Conservation (phyloP, 768 basidiomycete genomes). For the Lactifluus piperatus region DNA sequence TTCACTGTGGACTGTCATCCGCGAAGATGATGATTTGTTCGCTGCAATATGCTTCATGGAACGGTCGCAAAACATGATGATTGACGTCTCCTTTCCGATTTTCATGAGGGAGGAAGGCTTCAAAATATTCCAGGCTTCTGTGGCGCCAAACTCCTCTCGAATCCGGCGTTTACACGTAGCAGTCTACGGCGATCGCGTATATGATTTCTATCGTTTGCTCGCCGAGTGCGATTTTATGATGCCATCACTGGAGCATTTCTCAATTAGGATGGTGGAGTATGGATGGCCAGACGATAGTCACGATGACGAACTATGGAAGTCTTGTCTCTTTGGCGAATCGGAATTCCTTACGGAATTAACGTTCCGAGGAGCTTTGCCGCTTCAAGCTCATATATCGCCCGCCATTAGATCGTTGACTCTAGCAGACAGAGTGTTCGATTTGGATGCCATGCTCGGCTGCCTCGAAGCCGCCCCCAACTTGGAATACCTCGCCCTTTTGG, state of each 20-base stretch:
- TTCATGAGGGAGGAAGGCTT: background rate
- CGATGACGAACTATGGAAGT: background rate
- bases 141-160: background rate
- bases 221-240: background rate
- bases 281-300: background rate
- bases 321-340: background rate
- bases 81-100: slow-evolving; percentile 3
- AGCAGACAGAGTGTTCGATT: background rate
- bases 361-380: background rate
- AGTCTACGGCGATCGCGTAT: slow-evolving; percentile 3
- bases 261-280: slow-evolving; percentile 3
- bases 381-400: background rate
- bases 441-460: slow-evolving; percentile 1
- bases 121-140: background rate
- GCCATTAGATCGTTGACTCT: slow-evolving; percentile 5
- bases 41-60: background rate
- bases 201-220: slow-evolving; percentile 6
- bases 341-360: background rate
- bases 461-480: slow-evolving; percentile 7
- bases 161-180: background rate
- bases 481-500: slow-evolving; percentile 6
- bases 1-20: slow-evolving; percentile 8
- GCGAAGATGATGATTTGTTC: background rate
- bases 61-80: background rate
- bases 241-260: slow-evolving; percentile 3